These are phyloP conservation scores for Chaetomidium leptoderma DNA, from an alignment of 495 filamentous ascomycete genomes.

Conservation along the genomic window DNA sequence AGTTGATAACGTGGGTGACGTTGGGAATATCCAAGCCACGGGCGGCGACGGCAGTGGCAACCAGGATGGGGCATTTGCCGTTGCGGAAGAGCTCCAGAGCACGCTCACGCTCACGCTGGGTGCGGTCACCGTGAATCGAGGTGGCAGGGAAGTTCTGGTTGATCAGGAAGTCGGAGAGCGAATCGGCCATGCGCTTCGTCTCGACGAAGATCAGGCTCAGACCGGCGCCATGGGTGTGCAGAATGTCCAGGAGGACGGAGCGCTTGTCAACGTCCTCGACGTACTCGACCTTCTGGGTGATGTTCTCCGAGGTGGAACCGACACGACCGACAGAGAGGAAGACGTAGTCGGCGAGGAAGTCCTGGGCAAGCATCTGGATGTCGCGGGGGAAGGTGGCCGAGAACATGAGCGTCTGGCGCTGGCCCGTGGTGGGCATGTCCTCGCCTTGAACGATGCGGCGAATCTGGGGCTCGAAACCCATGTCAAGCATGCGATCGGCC, in stretches of 20 bases:
- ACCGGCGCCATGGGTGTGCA: conserved; percentile 88
- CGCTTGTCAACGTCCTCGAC: conserved; percentile 97
- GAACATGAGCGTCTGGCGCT: conserved; percentile 98
- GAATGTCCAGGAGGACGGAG: conserved; percentile 91
- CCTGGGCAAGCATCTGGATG: conserved; percentile 96
- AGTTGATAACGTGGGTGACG: conserved; percentile 98
- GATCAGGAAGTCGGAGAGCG: conserved; percentile 93
- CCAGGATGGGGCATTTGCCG: conserved; percentile 88
- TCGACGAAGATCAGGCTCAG: conserved; percentile 97
- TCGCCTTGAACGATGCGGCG: conserved; percentile 96
- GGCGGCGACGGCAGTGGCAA: conserved; percentile 95
- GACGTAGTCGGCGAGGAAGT: conserved; percentile 97
- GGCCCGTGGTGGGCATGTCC: conserved; percentile 84
- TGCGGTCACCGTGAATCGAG: conserved; percentile 96
- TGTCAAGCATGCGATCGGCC: conserved; percentile 99
- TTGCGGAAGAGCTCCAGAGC: conserved; percentile 96
- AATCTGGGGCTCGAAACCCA: conserved; percentile 99
- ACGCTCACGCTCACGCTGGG: conserved; percentile 97
- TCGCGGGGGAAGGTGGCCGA: conserved; percentile 98
- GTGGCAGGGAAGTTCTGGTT: conserved; percentile 98
- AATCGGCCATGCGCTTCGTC: conserved; percentile 99
- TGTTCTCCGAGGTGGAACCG: conserved; percentile 99
- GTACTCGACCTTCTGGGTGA: conserved; percentile 97
- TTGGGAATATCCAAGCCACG: conserved; percentile 96
- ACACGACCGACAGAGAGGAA: conserved; percentile 98